Conservation (phyloP, 2,329 filamentous ascomycete species). For the Cyphellophora europaea region DNA sequence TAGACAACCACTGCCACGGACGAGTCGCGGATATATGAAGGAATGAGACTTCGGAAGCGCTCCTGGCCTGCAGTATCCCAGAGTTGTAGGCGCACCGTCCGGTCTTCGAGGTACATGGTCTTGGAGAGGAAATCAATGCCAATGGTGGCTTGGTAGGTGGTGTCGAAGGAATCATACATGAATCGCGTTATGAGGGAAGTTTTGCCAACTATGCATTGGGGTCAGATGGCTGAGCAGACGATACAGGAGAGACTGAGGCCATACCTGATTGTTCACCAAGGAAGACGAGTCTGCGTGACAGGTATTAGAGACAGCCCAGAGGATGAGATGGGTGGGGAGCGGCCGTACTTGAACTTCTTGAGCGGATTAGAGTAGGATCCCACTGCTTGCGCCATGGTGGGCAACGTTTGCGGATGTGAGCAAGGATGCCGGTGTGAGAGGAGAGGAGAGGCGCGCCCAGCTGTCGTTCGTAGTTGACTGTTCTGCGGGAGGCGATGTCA, state of each 20-base stretch:
- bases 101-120: conserved; percentile 99
- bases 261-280: conserved; percentile 97
- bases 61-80: conserved; percentile 99
- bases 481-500: too few species aligned
- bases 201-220: conserved; percentile 66
- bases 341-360: conserved; percentile 95
- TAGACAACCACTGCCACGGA: conserved; percentile 98
- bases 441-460: too few species aligned
- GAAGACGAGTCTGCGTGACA: conserved; percentile 71
- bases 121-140: conserved; percentile 99
- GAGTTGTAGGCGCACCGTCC: conserved; percentile 90
- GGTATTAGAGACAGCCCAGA: conserved; percentile 7
- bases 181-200: conserved; percentile 97
- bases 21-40: conserved; percentile 96
- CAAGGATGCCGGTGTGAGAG: too few species aligned
- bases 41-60: conserved; percentile 91
- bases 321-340: background rate
- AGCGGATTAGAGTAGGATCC: conserved; percentile 96
- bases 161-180: conserved; percentile 99
- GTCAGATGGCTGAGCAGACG: conserved; percentile 4
- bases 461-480: too few species aligned
- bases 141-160: conserved; percentile 98
- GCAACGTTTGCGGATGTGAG: too few species aligned
- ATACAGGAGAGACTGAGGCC: conserved; percentile 12
- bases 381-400: conserved; percentile 70